A percentile compares a stretch with the other conserved stretches of the same genome.
phyloP scores from a whole-genome alignment of 106 monocot species.

The Chionographis japonica region DNA sequence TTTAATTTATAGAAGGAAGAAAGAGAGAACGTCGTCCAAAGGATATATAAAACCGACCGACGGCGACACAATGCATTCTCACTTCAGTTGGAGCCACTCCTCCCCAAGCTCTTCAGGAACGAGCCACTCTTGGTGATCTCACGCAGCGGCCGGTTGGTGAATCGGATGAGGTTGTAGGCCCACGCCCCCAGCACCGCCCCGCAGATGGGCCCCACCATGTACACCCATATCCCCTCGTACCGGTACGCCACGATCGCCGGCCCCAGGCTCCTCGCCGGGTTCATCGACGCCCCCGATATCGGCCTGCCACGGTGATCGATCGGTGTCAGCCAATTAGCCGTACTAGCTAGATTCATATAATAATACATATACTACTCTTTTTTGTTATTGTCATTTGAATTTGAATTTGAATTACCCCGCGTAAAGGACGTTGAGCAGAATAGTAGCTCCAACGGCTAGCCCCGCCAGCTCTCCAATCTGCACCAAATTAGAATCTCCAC shows the following conservation, averaged over 20 bases:
- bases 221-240: conserved; percentile 67
- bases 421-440: conserved; percentile 54
- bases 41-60: too few species aligned
- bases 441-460: conserved; percentile 65
- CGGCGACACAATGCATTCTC: background rate
- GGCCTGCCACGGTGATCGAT: conserved; percentile 36
- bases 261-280: conserved; percentile 68
- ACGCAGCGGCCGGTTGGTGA: conserved; percentile 59
- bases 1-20: too few species aligned
- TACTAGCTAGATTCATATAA: too few species aligned
- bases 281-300: conserved; percentile 86
- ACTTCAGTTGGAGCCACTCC: conserved; percentile 5
- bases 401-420: conserved; percentile 36
- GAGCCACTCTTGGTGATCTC: conserved; percentile 74
- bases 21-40: too few species aligned
- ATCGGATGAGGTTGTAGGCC: conserved; percentile 73
- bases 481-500: background rate
- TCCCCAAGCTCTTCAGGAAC: conserved; percentile 44
- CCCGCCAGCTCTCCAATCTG: conserved; percentile 88
- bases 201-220: conserved; percentile 41
- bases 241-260: conserved; percentile 48
- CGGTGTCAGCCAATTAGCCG: too few species aligned
- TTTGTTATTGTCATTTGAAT: background rate
- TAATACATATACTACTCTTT: too few species aligned
- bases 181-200: conserved; percentile 64